These are phyloP conservation scores for Trametes cubensis DNA, from an alignment of 768 basidiomycete species.

Conservation along the genomic window DNA sequence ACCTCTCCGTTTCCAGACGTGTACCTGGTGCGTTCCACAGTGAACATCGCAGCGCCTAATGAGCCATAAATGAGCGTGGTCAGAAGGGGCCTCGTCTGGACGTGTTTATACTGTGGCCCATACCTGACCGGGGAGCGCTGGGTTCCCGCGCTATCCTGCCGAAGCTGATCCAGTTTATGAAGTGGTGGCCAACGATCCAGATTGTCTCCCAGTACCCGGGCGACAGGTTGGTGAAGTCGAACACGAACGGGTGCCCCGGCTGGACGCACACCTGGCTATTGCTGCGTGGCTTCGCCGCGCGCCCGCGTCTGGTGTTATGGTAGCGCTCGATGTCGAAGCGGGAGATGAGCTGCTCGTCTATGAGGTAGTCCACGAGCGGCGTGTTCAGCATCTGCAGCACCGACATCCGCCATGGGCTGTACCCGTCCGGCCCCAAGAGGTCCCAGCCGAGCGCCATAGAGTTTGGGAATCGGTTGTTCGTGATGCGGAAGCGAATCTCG, in stretches of 20 bases:
- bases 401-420: slow-evolving; percentile 2
- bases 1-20: too few species aligned
- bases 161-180: too few species aligned
- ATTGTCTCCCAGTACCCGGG: neutral
- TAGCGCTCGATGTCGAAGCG: neutral
- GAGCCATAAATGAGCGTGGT: too few species aligned
- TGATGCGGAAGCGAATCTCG: slow-evolving; percentile 10
- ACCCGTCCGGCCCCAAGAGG: neutral
- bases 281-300: neutral
- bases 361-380: neutral
- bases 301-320: neutral
- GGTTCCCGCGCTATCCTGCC: too few species aligned
- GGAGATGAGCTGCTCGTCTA: neutral
- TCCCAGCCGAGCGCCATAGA: slow-evolving; percentile 1
- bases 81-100: too few species aligned
- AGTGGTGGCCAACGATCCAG: neutral
- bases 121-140: too few species aligned
- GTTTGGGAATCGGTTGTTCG: neutral
- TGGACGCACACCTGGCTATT: neutral
- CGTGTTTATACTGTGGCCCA: too few species aligned
- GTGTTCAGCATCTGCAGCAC: neutral
- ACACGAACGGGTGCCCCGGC: neutral
- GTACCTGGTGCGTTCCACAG: too few species aligned
- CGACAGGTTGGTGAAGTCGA: neutral
- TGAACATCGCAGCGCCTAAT: too few species aligned